Percentiles rank a stretch among this genome's conserved stretches.
phyloP scores from a whole-genome alignment of 176 grass and related monocot species.

The Leersia perrieri region DNA sequence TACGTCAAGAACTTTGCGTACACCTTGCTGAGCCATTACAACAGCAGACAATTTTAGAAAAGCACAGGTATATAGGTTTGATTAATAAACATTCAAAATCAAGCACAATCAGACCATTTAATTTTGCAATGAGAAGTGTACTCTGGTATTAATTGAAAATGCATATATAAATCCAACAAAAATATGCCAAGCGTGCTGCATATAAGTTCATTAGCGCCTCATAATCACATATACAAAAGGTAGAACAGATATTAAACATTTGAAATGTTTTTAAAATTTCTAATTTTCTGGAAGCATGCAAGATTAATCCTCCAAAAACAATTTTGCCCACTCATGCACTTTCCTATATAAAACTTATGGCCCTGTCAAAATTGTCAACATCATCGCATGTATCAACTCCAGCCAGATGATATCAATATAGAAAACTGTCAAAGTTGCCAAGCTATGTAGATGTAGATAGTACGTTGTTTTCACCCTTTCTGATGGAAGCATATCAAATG shows the following conservation, averaged over 20 bases:
- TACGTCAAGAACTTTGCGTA: slow-evolving; percentile 92
- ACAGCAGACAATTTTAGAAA: slow-evolving; percentile 21
- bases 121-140: not conserved
- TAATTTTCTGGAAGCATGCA: not conserved
- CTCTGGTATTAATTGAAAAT: not conserved
- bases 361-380: not conserved
- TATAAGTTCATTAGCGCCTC: not conserved
- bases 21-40: slow-evolving; percentile 68
- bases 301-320: not conserved
- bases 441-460: not conserved
- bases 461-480: not conserved
- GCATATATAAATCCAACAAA: not conserved
- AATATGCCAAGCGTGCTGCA: not conserved
- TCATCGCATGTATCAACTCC: not conserved
- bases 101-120: not conserved
- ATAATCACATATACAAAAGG: not conserved
- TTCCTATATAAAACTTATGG: not conserved
- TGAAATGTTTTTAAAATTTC: not conserved
- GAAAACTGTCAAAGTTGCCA: slow-evolving; percentile 1
- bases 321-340: not conserved
- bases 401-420: not conserved
- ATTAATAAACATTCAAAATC: slow-evolving; percentile 14
- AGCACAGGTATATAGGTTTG: slow-evolving; percentile 3
- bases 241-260: not conserved
- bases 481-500: not conserved